phyloP scores from a whole-genome alignment of 2,329 filamentous ascomycete genomes.

The Trichoderma brevicompactum region DNA sequence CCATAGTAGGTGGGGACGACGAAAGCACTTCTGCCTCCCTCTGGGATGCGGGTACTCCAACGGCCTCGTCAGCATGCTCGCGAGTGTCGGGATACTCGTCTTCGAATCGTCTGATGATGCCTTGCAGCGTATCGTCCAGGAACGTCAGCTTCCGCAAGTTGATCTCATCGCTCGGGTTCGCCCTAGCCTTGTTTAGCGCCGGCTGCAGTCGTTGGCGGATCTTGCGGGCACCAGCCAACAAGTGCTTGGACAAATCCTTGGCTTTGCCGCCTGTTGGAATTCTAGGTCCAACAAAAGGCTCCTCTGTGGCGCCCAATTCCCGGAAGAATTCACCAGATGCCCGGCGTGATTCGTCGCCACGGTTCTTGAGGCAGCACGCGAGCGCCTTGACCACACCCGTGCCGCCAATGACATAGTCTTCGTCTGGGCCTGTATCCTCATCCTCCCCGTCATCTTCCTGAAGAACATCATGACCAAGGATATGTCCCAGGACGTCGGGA shows the following conservation, averaged over 20 bases:
- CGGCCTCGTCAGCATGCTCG: conserved; percentile 33
- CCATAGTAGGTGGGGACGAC: conserved; percentile 36
- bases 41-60: conserved; percentile 24
- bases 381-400: conserved; percentile 95
- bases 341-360: conserved; percentile 63
- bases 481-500: conserved; percentile 82
- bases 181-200: conserved; percentile 74
- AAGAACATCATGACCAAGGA: conserved; percentile 72
- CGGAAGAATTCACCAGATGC: conserved; percentile 58
- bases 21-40: conserved; percentile 33
- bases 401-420: conserved; percentile 94
- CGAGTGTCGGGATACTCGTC: conserved; percentile 93
- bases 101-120: conserved; percentile 94
- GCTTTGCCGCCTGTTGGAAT: conserved; percentile 63
- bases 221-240: conserved; percentile 85
- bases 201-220: conserved; percentile 83
- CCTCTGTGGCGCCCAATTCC: conserved; percentile 51
- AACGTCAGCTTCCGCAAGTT: conserved; percentile 84
- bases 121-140: conserved; percentile 83
- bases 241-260: conserved; percentile 90
- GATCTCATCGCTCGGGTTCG: conserved; percentile 69
- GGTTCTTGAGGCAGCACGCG: conserved; percentile 85
- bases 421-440: conserved; percentile 75
- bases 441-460: conserved; percentile 58
- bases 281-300: conserved; percentile 36